Evolutionary conservation across 805 yeast genomes (phyloP).

Genomic region (Lachancea cidri): DNA sequence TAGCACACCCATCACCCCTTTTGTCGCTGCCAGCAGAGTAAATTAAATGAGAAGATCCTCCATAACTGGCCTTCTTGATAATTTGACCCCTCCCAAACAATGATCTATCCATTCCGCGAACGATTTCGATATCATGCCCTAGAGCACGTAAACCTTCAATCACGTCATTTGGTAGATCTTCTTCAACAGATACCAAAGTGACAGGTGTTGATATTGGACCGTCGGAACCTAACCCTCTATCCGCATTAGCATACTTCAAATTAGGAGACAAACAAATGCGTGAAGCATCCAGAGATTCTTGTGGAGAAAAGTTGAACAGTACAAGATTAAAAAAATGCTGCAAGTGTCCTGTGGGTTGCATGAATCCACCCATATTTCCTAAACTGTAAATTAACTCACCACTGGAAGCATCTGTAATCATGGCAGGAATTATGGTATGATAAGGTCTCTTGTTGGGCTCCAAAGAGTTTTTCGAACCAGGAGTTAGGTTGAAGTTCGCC

Average conservation of each 20-base stretch:
- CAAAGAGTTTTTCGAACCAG: constrained; percentile 51
- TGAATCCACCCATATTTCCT: constrained; percentile 85
- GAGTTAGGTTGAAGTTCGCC: constrained; percentile 60
- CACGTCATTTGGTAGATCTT: constrained; percentile 48
- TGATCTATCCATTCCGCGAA: constrained; percentile 40
- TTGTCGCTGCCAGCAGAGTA: constrained; percentile 71
- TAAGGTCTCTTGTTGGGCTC: constrained; percentile 72
- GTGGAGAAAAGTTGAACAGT: constrained; percentile 61
- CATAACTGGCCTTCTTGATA: constrained; percentile 42
- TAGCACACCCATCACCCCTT: constrained; percentile 84
- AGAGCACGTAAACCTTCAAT: constrained; percentile 41
- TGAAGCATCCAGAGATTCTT: constrained; percentile 71
- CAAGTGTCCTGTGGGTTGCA: constrained; percentile 82
- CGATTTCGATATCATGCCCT: constrained; percentile 53
- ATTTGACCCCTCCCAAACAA: constrained; percentile 71
- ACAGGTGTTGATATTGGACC: constrained; percentile 58
- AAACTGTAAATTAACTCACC: constrained; percentile 57
- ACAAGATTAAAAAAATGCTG: constrained; percentile 67
- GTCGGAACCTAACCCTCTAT: constrained; percentile 53
- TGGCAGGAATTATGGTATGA: constrained; percentile 80
- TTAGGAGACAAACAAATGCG: constrained; percentile 60
- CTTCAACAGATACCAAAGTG: constrained; percentile 60
- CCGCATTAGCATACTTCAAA: constrained; percentile 38
- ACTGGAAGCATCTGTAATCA: constrained; percentile 47
- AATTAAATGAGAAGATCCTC: constrained; percentile 38